Percentiles rank a stretch among this genome's conserved stretches.
Evolutionary conservation across 345 rosid genomes (phyloP).

Genomic region (Acer negundo): DNA sequence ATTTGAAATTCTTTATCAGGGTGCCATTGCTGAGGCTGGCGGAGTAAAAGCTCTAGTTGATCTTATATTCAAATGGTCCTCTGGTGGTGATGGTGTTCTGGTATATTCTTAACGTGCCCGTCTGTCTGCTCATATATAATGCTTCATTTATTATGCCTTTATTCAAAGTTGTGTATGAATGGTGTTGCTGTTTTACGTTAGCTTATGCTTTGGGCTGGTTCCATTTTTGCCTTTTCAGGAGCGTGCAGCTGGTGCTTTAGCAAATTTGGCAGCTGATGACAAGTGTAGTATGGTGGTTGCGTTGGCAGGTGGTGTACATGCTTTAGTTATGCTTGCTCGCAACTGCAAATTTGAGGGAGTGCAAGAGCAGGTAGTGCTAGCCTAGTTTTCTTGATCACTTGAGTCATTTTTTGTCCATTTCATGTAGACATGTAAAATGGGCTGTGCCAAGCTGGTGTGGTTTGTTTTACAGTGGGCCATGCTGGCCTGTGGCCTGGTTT

Average conservation of each 20-base stretch:
- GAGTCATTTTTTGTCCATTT: neutral
- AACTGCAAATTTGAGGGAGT: conserved; percentile 81
- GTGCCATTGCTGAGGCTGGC: conserved; percentile 78
- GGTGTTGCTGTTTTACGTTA: conserved; percentile 5
- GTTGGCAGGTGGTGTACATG: conserved; percentile 73
- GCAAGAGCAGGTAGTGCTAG: conserved; percentile 69
- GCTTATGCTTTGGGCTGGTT: conserved; percentile 12
- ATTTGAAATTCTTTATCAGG: conserved; percentile 37
- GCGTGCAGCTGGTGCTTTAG: conserved; percentile 88
- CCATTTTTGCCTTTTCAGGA: conserved; percentile 47
- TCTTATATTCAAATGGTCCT: conserved; percentile 79
- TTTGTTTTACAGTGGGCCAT: neutral
- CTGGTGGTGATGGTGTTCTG: conserved; percentile 79
- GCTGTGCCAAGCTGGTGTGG: neutral
- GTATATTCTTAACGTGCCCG: conserved; percentile 31
- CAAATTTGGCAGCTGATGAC: conserved; percentile 89
- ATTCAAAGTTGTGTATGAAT: neutral
- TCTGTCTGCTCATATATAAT: conserved; percentile 1
- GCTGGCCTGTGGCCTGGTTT: neutral
- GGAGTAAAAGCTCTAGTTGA: conserved; percentile 78
- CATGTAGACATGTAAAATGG: neutral
- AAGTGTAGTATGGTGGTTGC: conserved; percentile 84
- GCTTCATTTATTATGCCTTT: neutral
- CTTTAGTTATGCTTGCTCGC: conserved; percentile 82
- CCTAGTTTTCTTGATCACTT: neutral